Conservation (phyloP, 768 basidiomycete species). For the Phanerochaete sordida region DNA sequence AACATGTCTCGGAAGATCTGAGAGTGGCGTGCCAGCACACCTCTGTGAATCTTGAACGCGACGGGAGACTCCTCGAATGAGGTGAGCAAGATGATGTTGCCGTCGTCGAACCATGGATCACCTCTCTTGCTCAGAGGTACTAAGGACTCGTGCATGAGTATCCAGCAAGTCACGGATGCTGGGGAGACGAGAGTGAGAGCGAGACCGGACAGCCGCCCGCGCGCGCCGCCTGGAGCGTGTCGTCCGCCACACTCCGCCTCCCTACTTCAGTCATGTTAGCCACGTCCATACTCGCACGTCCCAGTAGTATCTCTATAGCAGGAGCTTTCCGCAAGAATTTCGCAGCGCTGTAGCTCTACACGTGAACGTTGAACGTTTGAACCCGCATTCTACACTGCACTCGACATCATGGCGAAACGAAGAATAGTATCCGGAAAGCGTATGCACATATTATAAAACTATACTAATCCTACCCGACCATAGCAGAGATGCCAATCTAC, state of each 20-base stretch:
- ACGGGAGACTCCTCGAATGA: conserved; percentile 28
- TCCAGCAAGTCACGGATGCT: no score
- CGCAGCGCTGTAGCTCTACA: no score
- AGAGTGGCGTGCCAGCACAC: conserved; percentile 46
- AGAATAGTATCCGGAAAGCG: not conserved
- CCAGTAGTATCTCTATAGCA: no score
- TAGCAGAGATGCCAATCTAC: not conserved
- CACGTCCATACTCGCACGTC: no score
- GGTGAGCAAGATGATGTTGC: conserved; percentile 51
- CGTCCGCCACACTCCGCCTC: no score
- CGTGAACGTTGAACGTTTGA: no score
- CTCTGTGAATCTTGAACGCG: conserved; percentile 52
- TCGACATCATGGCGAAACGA: not conserved
- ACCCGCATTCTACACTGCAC: no score
- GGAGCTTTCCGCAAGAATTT: no score
- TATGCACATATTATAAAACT: not conserved
- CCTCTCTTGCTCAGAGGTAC: conserved; percentile 12
- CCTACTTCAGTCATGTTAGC: no score
- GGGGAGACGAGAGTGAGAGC: no score
- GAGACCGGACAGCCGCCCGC: no score
- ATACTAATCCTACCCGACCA: not conserved
- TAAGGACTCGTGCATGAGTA: not conserved
- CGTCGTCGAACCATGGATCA: conserved; percentile 60
- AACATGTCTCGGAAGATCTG: conserved; percentile 57
- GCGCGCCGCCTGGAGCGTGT: no score